Evolutionary conservation across 1,284 basidiomycete genomes (phyloP).

Genomic region (Ceratobasidium sp.): DNA sequence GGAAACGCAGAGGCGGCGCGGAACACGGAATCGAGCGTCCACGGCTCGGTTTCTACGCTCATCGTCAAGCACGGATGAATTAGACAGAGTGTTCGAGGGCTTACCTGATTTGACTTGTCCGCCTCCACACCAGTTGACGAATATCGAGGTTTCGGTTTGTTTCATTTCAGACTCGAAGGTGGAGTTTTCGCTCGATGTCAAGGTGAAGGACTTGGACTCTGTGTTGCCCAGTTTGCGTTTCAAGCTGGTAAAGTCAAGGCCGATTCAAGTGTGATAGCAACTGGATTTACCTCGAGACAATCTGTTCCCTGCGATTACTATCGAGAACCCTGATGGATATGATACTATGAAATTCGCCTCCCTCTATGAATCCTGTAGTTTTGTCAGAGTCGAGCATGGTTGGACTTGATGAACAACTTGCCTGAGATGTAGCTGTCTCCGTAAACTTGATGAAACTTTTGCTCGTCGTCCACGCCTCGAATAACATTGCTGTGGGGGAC

Average conservation of each 20-base stretch:
- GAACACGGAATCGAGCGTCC: conserved; percentile 14
- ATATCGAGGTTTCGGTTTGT: conserved; percentile 11
- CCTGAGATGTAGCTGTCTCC: conserved; percentile 21
- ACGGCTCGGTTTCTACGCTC: conserved; percentile 6
- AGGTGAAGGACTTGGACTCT: conserved; percentile 11
- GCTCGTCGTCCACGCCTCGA: too few relatives aligned
- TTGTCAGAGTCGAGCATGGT: not conserved
- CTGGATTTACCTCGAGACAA: conserved; percentile 3
- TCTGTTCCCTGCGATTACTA: conserved; percentile 1
- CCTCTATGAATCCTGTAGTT: conserved; percentile 1
- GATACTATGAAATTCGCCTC: conserved; percentile 15
- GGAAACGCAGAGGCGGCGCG: conserved; percentile 7
- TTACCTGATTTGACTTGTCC: conserved; percentile 15
- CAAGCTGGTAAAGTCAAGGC: not conserved
- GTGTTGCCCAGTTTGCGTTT: not conserved
- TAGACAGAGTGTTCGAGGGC: not conserved
- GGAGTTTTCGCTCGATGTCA: not conserved
- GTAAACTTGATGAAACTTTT: conserved; percentile 6
- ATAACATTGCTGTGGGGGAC: too few relatives aligned
- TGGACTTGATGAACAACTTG: not conserved
- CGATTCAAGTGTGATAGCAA: not conserved
- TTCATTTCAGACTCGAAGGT: conserved; percentile 1
- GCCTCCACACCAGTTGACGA: conserved; percentile 16
- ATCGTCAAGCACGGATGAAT: not conserved
- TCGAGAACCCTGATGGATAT: conserved; percentile 11